phyloP scores from a whole-genome alignment of 2,329 filamentous ascomycete species.

The Pestalotiopsis fici region DNA sequence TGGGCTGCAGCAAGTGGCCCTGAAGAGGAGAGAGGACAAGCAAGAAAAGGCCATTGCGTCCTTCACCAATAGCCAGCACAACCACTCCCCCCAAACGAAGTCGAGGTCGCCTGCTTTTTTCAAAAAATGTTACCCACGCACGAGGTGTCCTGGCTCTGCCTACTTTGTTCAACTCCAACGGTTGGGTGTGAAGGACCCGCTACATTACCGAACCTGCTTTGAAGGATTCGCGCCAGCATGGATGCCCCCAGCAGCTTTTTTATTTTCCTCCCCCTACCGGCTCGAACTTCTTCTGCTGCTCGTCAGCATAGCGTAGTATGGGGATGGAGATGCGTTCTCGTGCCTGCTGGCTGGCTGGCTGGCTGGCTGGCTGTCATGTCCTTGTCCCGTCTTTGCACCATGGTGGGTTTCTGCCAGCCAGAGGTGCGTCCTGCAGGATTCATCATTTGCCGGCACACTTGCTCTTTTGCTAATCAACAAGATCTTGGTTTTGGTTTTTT shows the following conservation, averaged over 20 bases:
- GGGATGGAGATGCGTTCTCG: neutral
- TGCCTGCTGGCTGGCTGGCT: neutral
- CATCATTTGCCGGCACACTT: neutral
- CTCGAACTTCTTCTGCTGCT: constrained; percentile 6
- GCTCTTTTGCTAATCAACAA: neutral
- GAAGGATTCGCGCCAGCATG: constrained; percentile 10
- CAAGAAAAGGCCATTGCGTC: constrained; percentile 1
- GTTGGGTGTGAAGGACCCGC: constrained; percentile 8
- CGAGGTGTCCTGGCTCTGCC: constrained; percentile 1
- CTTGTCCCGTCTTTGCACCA: neutral
- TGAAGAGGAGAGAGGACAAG: neutral
- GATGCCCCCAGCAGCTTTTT: neutral
- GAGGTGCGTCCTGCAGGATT: neutral
- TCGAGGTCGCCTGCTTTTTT: neutral
- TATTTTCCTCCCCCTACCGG: too few species aligned
- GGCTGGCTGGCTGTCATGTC: neutral
- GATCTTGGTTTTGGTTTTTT: neutral
- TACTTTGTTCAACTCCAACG: constrained; percentile 4
- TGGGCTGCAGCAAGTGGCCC: neutral
- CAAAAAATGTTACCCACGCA: neutral
- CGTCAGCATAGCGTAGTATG: neutral
- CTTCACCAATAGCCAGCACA: neutral
- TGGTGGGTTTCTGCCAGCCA: neutral
- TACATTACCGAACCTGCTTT: constrained; percentile 2
- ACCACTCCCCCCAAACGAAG: neutral